These are phyloP conservation scores for Psilocybe cyanescens DNA, from an alignment of 768 basidiomycete species.

Conservation along the genomic window DNA sequence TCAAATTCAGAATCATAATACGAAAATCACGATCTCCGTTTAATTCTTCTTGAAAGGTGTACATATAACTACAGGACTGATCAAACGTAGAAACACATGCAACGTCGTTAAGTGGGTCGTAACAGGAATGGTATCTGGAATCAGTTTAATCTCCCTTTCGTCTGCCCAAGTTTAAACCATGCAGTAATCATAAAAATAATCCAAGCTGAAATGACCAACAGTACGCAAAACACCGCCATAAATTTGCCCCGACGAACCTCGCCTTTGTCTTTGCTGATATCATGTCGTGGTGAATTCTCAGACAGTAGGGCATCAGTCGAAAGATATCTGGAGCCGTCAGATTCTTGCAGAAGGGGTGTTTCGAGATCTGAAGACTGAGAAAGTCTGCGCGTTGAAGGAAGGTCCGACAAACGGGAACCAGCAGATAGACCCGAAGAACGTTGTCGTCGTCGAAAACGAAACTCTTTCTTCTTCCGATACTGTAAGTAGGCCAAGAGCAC, in stretches of 20 bases:
- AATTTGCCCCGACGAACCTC: slow-evolving; percentile 53
- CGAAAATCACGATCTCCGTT: too few species aligned
- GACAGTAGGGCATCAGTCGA: background rate
- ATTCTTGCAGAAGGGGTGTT: slow-evolving; percentile 7
- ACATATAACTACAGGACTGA: background rate
- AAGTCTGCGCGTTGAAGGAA: slow-evolving; percentile 14
- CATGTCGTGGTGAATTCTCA: background rate
- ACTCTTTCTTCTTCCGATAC: slow-evolving; percentile 30
- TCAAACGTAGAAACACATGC: slow-evolving; percentile 1
- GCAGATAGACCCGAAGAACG: background rate
- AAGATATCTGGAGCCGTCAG: background rate
- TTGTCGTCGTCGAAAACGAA: background rate
- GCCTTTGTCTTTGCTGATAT: slow-evolving; percentile 11
- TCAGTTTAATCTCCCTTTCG: slow-evolving; percentile 3
- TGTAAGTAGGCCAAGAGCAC: slow-evolving; percentile 53
- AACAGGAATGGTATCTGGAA: background rate
- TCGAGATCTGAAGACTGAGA: slow-evolving; percentile 19
- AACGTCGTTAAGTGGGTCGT: background rate
- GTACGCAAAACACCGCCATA: slow-evolving; percentile 46
- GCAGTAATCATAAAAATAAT: slow-evolving; percentile 66
- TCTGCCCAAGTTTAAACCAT: slow-evolving; percentile 51
- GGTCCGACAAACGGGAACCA: background rate
- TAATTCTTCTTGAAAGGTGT: too few species aligned
- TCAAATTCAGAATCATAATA: too few species aligned
- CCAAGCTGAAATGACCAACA: slow-evolving; percentile 59